Base-by-base conservation (phyloP, 306 rosid genomes). In the Begonia masoniana region DNA sequence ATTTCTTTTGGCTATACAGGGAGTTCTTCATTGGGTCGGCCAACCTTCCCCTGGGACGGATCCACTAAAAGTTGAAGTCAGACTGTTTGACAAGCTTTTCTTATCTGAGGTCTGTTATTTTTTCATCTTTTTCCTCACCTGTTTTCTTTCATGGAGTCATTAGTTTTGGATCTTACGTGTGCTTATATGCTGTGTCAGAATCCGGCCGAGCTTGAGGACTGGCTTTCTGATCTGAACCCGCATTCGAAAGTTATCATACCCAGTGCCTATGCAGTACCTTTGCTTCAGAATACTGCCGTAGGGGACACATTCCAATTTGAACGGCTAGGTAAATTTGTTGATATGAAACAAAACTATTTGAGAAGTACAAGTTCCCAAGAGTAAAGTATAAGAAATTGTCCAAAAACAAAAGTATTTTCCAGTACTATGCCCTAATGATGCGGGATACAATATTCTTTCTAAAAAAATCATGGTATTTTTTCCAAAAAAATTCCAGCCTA, bases 1-100 rank as follows among this genome's bases (percentile, higher is more conserved):
- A 55, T 6, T 11, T 41, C 15, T 71, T 24, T 15, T 35, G 48
- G 23, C 36, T 58, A 21, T 52, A 15, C 71, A 86, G 99, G 99
- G 96, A 19, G 99, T 92, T 59, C 87, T 92, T 50, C 99, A 92
- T 62, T 92, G 96, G 99, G 95, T 86, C 61, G 71, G 79, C 54
- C 79, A 81, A 70, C 79, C 99, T 62, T 86, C 85, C 24, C 79
- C 84, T 8, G 93, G 81, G 74, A 84, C 79, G 70, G 81, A 86
- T 63, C 99, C 96, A 54, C 74, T 92, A 23, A 79, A 65, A 66
- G 77, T 83, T 62, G 99, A 92, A 79, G 76, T 92, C 48, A 82
- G 96, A 67, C 68, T 92, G 78, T 81, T 86, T 47, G 99, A 83
- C 36, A 87, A 68, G 66, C 84, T 86, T 54, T 92, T 92, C 76